Evolutionary conservation across 2,329 filamentous ascomycete species (phyloP).

Genomic region (Diaporthe longicolla): DNA sequence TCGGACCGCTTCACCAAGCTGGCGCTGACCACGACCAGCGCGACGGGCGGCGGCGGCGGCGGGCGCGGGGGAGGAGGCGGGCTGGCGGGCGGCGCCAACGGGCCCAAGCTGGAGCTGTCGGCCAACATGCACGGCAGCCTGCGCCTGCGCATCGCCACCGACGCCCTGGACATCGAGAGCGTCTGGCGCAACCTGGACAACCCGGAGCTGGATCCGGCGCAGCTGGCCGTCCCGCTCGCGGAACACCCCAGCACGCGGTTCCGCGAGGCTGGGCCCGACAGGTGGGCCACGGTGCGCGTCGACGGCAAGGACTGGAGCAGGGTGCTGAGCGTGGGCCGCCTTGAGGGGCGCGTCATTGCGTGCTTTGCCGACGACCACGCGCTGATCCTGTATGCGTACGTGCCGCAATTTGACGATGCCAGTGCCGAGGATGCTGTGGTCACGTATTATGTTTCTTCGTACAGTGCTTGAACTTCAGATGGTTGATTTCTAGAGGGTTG

Average conservation of each 20-base stretch:
- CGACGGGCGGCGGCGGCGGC: constrained; percentile 41
- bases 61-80: constrained; percentile 40
- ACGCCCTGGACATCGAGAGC: constrained; percentile 87
- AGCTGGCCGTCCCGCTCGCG: constrained; percentile 79
- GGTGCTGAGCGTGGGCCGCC: constrained; percentile 90
- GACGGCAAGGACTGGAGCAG: constrained; percentile 95
- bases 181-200: constrained; percentile 90
- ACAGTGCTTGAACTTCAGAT: constrained; percentile 50
- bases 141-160: constrained; percentile 83
- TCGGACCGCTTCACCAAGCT: constrained; percentile 96
- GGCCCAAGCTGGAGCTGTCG: constrained; percentile 84
- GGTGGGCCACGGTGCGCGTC: constrained; percentile 90
- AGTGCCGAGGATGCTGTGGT: constrained; percentile 79
- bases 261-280: constrained; percentile 81
- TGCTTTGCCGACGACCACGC: constrained; percentile 88
- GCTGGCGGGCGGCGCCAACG: constrained; percentile 45
- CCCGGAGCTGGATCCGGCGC: constrained; percentile 85
- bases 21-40: constrained; percentile 57
- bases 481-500: neutral
- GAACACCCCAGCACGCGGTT: constrained; percentile 88
- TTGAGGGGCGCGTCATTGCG: constrained; percentile 93
- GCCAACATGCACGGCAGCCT: constrained; percentile 96
- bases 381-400: constrained; percentile 86
- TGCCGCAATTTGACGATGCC: constrained; percentile 78
- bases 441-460: constrained; percentile 66